Base-by-base conservation (phyloP, 495 filamentous ascomycete species). In the Lindgomyces ingoldianus region DNA sequence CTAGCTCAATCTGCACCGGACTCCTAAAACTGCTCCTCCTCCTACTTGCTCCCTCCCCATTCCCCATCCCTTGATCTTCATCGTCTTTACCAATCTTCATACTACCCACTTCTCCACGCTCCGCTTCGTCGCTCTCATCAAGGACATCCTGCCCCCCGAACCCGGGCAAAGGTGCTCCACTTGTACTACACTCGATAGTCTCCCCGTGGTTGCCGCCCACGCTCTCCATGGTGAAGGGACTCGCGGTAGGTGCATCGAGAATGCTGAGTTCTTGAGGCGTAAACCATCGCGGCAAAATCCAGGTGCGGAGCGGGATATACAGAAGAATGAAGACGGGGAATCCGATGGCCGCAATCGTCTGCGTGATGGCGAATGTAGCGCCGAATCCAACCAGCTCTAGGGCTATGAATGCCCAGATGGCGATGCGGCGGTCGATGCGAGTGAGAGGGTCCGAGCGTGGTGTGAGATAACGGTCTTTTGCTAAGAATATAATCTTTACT, bases 331-430 rank as follows among this genome's bases (percentile, higher is more conserved):
- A 84, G 8, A 96, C 84, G 3, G 93, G 93, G 72, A 96, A 98
- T 1, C 93, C 75, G 42, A 98, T 94, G 16, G 93, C 93, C 9
- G 91, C 93, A 51, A 96, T 90, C 0, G 93, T 96, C 75, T 97
- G 92, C 9, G 91, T 93, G 68, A 96, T 93, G n/a, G 91, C 93
- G 73, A 98, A 94, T 1, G 90, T 96, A 1, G 86, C 90, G 3
- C 80, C 90, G 69, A 98, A 94, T 0, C 90, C 91, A 29, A 89
- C 14, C 4, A 95, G 75, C 74, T 96, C 88, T n/a, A 92, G 73
- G 14, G 75, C 76, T 1, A 95, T 87, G 74, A 95, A 96, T 4
- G 72, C 73, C 88, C 90, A 95, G 64, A 95, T 81, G 1, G 68
- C 68, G 1, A 8, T 10, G 14, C 86, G 83, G 21, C 88, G 83